Conservation (phyloP, 179 eudicot genomes). For the Corrigiola litoralis region DNA sequence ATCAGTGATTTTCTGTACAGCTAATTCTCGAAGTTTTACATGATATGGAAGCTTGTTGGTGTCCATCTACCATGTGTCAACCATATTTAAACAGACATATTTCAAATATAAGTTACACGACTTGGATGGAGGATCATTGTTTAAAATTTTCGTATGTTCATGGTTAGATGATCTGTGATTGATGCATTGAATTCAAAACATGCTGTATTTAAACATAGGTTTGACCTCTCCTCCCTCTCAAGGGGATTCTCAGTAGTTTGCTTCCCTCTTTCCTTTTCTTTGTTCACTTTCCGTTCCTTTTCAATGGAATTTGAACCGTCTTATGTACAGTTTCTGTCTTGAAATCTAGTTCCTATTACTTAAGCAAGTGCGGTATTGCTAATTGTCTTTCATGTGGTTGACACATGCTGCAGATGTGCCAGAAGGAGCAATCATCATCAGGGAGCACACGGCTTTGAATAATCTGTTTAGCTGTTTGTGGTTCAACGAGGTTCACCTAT, state of each 20-base stretch:
- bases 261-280: not conserved
- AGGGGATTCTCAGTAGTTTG: not conserved
- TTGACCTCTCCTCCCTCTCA: not conserved
- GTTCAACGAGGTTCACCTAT: slow-evolving; percentile 95
- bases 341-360: too few relatives aligned
- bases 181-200: not conserved
- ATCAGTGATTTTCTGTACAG: too few relatives aligned
- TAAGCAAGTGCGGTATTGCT: not conserved
- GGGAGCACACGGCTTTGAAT: slow-evolving; percentile 78
- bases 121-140: too few relatives aligned
- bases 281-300: not conserved
- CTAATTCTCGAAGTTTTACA: too few relatives aligned
- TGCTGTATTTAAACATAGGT: not conserved
- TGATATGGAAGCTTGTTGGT: too few relatives aligned
- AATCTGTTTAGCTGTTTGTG: slow-evolving; percentile 92
- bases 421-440: slow-evolving; percentile 88
- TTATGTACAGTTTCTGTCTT: too few relatives aligned
- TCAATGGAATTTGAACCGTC: too few relatives aligned
- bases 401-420: slow-evolving; percentile 77
- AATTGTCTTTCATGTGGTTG: slow-evolving; percentile 2
- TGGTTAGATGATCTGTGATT: too few relatives aligned
- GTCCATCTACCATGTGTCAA: too few relatives aligned
- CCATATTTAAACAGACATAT: too few relatives aligned
- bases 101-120: too few relatives aligned
- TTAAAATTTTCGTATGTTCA: too few relatives aligned